Conservation (phyloP, 2,329 filamentous ascomycete species). For the Colletotrichum theobromicola region DNA sequence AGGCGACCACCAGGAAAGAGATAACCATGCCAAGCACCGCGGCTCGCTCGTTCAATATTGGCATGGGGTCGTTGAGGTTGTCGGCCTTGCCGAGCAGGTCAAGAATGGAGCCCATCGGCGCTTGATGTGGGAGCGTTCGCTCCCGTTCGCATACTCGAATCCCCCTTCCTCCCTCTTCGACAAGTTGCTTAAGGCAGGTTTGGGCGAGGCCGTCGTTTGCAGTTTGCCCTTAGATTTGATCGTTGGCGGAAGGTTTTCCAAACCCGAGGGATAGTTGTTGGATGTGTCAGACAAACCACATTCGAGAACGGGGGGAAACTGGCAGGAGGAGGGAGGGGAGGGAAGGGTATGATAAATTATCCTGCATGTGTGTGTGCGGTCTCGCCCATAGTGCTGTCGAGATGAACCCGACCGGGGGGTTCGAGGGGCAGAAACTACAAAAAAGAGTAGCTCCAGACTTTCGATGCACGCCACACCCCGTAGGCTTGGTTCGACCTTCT, state of each 20-base stretch:
- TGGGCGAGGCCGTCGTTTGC: background rate
- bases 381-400: background rate
- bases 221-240: background rate
- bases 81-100: slow-evolving; percentile 22
- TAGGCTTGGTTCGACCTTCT: background rate
- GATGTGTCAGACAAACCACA: background rate
- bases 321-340: background rate
- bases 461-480: slow-evolving; percentile 1
- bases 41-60: slow-evolving; percentile 11
- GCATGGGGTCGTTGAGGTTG: slow-evolving; percentile 22
- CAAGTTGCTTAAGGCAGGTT: background rate
- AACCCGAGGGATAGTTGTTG: background rate
- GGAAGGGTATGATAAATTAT: slow-evolving; percentile 5
- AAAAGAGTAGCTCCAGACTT: background rate
- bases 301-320: background rate
- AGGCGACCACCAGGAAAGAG: slow-evolving; percentile 20
- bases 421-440: background rate
- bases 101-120: slow-evolving; percentile 18
- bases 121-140: background rate
- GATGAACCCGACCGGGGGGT: slow-evolving; percentile 8
- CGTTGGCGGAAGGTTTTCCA: background rate
- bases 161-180: background rate
- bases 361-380: background rate
- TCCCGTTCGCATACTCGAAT: slow-evolving; percentile 1
- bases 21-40: slow-evolving; percentile 22